Percentiles rank a stretch among this genome's conserved stretches.
Conservation (phyloP, 805 yeast species). For the Spencermartinsiella europaea region DNA sequence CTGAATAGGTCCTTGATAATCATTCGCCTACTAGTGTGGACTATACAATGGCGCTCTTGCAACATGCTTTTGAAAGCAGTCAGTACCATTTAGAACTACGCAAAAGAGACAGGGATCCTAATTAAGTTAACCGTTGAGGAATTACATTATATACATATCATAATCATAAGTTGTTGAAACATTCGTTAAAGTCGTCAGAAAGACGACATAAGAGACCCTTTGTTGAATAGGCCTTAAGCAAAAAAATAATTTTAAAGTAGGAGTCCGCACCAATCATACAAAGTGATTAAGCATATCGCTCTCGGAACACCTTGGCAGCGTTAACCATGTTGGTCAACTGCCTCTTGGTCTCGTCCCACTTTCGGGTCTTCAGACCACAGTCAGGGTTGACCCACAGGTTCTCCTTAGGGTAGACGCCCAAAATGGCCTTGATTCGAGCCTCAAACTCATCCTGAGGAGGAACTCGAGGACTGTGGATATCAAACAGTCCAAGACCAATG, state of each 20-base stretch:
- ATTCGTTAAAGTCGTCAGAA: background rate
- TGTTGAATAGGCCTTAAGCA: background rate
- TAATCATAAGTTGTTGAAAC: background rate
- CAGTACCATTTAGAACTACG: no score
- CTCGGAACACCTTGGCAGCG: slow-evolving; percentile 95
- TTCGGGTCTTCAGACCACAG: slow-evolving; percentile 99
- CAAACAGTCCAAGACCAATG: slow-evolving; percentile 98
- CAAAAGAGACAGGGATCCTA: no score
- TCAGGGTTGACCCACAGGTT: slow-evolving; percentile 99
- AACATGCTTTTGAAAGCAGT: no score
- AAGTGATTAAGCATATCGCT: slow-evolving; percentile 37
- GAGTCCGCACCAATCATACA: no score
- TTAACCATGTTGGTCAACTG: slow-evolving; percentile 98
- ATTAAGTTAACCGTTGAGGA: background rate
- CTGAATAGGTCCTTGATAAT: no score
- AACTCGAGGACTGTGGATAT: slow-evolving; percentile 99
- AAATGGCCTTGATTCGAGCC: slow-evolving; percentile 86
- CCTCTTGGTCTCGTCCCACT: slow-evolving; percentile 95
- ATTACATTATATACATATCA: no score
- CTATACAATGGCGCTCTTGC: no score
- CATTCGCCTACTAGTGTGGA: no score
- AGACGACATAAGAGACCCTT: background rate
- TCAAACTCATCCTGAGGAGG: slow-evolving; percentile 97
- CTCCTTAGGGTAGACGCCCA: slow-evolving; percentile 95
- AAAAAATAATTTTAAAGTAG: no score